These are phyloP conservation scores for Neofusicoccum ribis DNA, from an alignment of 2,329 filamentous ascomycete species.

Conservation along the genomic window DNA sequence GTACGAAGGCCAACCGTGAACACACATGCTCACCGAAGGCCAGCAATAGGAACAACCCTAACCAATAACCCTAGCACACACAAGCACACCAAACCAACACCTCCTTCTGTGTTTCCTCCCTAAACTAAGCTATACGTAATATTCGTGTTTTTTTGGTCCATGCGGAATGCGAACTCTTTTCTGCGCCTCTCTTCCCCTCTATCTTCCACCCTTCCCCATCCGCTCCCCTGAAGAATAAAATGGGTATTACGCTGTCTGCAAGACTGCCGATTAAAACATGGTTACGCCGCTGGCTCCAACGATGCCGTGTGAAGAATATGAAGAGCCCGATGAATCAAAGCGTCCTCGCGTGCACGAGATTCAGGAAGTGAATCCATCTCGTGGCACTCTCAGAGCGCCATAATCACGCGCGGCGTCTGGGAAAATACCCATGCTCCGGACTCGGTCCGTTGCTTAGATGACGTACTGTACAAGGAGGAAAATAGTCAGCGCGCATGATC, in stretches of 20 bases:
- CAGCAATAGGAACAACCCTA: neutral
- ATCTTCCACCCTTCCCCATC: neutral
- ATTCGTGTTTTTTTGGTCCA: neutral
- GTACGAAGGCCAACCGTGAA: neutral
- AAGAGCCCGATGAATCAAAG: neutral
- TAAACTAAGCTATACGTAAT: neutral
- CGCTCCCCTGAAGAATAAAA: neutral
- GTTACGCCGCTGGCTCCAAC: neutral
- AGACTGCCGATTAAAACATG: slow-evolving; percentile 16
- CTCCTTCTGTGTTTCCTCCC: neutral
- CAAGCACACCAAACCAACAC: neutral
- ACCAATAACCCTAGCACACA: neutral
- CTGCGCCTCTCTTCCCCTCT: neutral
- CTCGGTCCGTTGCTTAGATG: slow-evolving; percentile 9
- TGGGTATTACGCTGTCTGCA: slow-evolving; percentile 1
- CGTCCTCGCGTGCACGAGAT: neutral
- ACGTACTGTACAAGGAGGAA: slow-evolving; percentile 1
- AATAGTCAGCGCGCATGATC: neutral
- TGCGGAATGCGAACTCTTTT: neutral
- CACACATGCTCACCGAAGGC: neutral
- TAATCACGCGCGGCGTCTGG: neutral
- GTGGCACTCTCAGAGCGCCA: neutral
- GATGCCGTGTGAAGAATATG: neutral
- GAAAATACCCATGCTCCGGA: neutral
- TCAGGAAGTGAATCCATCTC: neutral